These are phyloP conservation scores for Didymella exigua DNA, from an alignment of 2,329 filamentous ascomycete species.

Conservation along the genomic window DNA sequence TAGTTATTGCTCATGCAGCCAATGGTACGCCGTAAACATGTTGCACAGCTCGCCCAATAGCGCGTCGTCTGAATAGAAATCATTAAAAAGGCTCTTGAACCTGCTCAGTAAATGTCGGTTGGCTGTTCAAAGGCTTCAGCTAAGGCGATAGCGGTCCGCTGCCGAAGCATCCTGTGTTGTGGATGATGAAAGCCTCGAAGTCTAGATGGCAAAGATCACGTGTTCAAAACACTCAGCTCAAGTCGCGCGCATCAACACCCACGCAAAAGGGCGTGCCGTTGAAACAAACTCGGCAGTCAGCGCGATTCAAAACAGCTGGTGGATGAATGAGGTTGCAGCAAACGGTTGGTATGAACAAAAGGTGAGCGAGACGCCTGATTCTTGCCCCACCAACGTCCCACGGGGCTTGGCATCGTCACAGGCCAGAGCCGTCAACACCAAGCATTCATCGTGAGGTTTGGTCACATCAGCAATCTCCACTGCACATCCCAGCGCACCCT, in stretches of 20 bases:
- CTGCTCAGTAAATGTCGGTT: constrained; percentile 12
- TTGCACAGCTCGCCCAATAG: constrained; percentile 38
- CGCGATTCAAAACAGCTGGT: constrained; percentile 19
- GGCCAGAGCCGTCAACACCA: constrained; percentile 38
- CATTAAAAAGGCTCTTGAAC: neutral
- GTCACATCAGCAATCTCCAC: constrained; percentile 34
- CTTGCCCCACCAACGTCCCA: constrained; percentile 14
- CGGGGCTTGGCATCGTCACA: constrained; percentile 18
- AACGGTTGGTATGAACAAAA: constrained; percentile 25
- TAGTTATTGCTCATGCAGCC: constrained; percentile 26
- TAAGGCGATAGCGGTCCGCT: constrained; percentile 16
- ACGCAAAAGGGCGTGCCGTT: neutral
- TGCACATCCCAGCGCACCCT: constrained; percentile 17
- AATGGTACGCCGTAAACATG: constrained; percentile 29
- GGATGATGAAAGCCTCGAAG: constrained; percentile 1
- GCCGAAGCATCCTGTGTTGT: constrained; percentile 7
- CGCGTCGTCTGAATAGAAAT: constrained; percentile 17
- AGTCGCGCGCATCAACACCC: neutral
- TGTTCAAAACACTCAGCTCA: neutral
- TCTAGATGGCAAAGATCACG: neutral
- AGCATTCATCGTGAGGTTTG: constrained; percentile 36
- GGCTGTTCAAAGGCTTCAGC: neutral
- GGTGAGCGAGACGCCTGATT: constrained; percentile 14
- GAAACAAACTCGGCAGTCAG: neutral
- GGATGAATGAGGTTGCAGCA: constrained; percentile 19